Percentiles rank a stretch among this genome's conserved stretches.
Conservation (phyloP, 352 stramenopile genomes). For the Globisporangium spinosum region DNA sequence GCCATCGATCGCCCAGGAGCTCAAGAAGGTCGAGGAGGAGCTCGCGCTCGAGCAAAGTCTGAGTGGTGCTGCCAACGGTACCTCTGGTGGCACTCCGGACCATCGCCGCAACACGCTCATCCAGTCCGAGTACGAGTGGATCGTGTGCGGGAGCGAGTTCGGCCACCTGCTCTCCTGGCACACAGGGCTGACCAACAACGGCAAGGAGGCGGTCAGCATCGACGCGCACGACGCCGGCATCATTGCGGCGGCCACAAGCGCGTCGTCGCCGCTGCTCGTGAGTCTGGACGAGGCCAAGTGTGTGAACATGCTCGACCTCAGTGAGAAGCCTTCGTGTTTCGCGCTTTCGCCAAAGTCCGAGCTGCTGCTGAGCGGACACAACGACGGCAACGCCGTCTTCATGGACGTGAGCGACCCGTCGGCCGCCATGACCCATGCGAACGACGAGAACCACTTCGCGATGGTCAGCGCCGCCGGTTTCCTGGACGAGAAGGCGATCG, state of each 20-base stretch:
- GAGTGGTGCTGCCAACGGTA: background rate
- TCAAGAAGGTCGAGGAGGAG: slow-evolving; percentile 15
- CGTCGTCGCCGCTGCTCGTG: slow-evolving; percentile 46
- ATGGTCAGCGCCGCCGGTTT: slow-evolving; percentile 65
- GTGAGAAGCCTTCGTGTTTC: slow-evolving; percentile 49
- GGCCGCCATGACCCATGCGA: slow-evolving; percentile 32
- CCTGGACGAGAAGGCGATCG: slow-evolving; percentile 47
- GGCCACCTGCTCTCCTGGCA: slow-evolving; percentile 74
- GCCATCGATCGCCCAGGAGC: slow-evolving; percentile 11
- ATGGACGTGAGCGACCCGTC: slow-evolving; percentile 39
- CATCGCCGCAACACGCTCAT: slow-evolving; percentile 27
- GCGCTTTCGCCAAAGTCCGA: slow-evolving; percentile 47
- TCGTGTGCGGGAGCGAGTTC: slow-evolving; percentile 58
- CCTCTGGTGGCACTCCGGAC: background rate
- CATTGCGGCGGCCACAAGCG: slow-evolving; percentile 34
- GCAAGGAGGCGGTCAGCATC: slow-evolving; percentile 41
- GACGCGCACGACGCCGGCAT: slow-evolving; percentile 54
- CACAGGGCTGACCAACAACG: slow-evolving; percentile 38
- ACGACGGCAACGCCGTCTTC: slow-evolving; percentile 54
- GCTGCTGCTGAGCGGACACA: slow-evolving; percentile 53
- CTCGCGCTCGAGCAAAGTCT: background rate
- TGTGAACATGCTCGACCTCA: slow-evolving; percentile 47
- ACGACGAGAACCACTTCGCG: slow-evolving; percentile 50
- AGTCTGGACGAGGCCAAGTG: slow-evolving; percentile 43
- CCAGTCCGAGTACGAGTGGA: slow-evolving; percentile 55